Conservation (phyloP, 441 rosid species). For the Dalechampia spathulata region DNA sequence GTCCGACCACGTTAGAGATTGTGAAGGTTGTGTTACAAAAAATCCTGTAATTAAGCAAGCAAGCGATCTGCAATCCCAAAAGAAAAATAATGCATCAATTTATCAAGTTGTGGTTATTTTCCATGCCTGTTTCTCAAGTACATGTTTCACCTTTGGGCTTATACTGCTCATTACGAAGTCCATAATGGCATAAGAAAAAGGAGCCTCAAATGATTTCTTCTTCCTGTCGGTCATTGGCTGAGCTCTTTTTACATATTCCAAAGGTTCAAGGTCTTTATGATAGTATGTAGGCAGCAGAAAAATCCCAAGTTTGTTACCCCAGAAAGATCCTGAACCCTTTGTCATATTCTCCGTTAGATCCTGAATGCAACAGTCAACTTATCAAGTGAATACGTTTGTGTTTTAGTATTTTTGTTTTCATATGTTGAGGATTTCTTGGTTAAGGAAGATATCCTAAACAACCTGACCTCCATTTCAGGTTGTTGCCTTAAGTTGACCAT, state of each 20-base stretch:
- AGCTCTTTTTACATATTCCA: constrained; percentile 30
- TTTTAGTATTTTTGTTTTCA: too few relatives aligned
- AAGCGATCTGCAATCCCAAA: constrained; percentile 27
- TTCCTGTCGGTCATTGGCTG: constrained; percentile 39
- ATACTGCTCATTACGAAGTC: constrained; percentile 27
- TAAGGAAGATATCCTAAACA: too few relatives aligned
- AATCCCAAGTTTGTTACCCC: constrained; percentile 41
- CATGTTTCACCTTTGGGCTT: constrained; percentile 40
- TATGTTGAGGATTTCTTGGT: too few relatives aligned
- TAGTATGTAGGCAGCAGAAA: constrained; percentile 9
- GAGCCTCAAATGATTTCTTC: constrained; percentile 41
- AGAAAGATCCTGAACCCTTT: constrained; percentile 17
- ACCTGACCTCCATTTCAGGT: constrained; percentile 31
- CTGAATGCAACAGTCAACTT: too few relatives aligned
- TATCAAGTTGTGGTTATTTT: too few relatives aligned
- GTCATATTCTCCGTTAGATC: constrained; percentile 30
- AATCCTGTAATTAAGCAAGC: constrained; percentile 33
- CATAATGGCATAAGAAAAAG: constrained; percentile 31
- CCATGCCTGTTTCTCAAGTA: too few relatives aligned
- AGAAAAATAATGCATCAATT: too few relatives aligned
- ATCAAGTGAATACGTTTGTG: too few relatives aligned
- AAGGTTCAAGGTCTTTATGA: background rate
- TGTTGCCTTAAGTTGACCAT: constrained; percentile 53
- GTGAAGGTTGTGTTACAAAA: constrained; percentile 42
- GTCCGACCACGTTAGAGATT: constrained; percentile 48